Percentiles rank a stretch among this genome's conserved stretches.
These are phyloP conservation scores for Aspergillus saccharolyticus DNA, from an alignment of 495 filamentous ascomycete genomes.

Conservation along the genomic window DNA sequence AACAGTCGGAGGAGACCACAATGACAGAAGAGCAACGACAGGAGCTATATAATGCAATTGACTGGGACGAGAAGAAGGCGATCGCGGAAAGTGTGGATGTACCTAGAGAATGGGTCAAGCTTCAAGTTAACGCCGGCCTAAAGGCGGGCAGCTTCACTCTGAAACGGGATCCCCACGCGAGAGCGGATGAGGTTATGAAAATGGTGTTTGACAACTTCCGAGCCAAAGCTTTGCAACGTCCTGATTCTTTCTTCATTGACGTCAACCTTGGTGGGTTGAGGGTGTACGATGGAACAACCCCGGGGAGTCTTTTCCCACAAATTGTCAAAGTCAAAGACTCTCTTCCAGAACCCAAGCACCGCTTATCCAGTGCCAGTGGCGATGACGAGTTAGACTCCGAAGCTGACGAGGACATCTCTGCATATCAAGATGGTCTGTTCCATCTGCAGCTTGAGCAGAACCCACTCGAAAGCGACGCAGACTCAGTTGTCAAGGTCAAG, in stretches of 20 bases:
- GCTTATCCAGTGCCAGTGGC: conserved; percentile 41
- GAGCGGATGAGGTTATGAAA: conserved; percentile 72
- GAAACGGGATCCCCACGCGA: conserved; percentile 77
- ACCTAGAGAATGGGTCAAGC: conserved; percentile 83
- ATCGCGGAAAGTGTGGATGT: conserved; percentile 82
- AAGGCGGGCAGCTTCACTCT: conserved; percentile 92
- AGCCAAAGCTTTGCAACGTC: conserved; percentile 78
- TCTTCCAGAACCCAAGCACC: conserved; percentile 44
- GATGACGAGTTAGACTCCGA: conserved; percentile 59
- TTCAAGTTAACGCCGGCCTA: conserved; percentile 85
- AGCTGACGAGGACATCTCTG: conserved; percentile 46
- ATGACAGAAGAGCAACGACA: conserved; percentile 95
- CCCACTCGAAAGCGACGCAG: conserved; percentile 84
- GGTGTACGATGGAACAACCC: conserved; percentile 92
- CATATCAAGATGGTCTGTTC: conserved; percentile 78
- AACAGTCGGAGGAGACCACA: conserved; percentile 63
- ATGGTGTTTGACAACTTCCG: conserved; percentile 91
- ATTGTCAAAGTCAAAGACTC: conserved; percentile 94
- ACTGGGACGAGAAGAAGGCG: conserved; percentile 95
- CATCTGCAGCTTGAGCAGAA: conserved; percentile 89
- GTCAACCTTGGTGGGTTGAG: conserved; percentile 87
- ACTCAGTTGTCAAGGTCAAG: conserved; percentile 83
- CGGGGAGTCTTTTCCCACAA: conserved; percentile 82
- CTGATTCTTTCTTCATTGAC: conserved; percentile 83
- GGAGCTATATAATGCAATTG: conserved; percentile 93